These are phyloP conservation scores for Penicillium arizonense DNA, from an alignment of 495 filamentous ascomycete species.

Conservation along the genomic window DNA sequence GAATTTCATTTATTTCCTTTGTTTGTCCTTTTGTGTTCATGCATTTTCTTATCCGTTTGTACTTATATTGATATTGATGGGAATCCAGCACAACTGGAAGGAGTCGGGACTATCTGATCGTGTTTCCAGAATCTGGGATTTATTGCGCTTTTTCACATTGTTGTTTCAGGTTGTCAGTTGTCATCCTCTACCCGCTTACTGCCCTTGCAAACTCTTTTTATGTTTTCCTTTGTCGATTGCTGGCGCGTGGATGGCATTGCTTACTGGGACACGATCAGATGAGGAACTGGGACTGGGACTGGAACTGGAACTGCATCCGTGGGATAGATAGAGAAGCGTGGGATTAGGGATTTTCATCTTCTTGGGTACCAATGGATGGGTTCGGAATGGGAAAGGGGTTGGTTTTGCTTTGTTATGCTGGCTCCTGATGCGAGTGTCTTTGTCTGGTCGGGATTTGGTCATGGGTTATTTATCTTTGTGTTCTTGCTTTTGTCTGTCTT, in stretches of 20 bases:
- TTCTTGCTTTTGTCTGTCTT: slow-evolving; percentile 3
- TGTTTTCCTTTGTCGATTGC: slow-evolving; percentile 21
- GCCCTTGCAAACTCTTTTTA: no score
- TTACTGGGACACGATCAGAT: slow-evolving; percentile 33
- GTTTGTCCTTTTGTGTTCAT: slow-evolving; percentile 17
- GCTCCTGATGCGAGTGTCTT: slow-evolving; percentile 20
- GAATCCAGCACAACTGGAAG: slow-evolving; percentile 28
- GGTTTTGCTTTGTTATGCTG: slow-evolving; percentile 15
- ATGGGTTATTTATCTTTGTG: slow-evolving; percentile 11
- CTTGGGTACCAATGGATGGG: slow-evolving; percentile 20
- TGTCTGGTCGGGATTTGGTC: slow-evolving; percentile 8
- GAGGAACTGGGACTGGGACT: slow-evolving; percentile 10
- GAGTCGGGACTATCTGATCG: slow-evolving; percentile 35
- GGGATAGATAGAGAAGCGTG: slow-evolving; percentile 30
- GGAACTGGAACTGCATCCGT: slow-evolving; percentile 6
- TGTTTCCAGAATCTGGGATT: slow-evolving; percentile 9
- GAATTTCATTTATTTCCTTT: slow-evolving; percentile 18
- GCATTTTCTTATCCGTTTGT: slow-evolving; percentile 27
- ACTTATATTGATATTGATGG: slow-evolving; percentile 26
- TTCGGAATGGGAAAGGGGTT: slow-evolving; percentile 14
- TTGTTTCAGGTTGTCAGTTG: slow-evolving; percentile 15
- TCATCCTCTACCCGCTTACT: no score
- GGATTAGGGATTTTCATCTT: slow-evolving; percentile 20
- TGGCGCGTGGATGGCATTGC: slow-evolving; percentile 27
- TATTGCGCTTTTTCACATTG: slow-evolving; percentile 12